Evolutionary conservation across 495 filamentous ascomycete species (phyloP).

Genomic region (Lichina pygmaea): DNA sequence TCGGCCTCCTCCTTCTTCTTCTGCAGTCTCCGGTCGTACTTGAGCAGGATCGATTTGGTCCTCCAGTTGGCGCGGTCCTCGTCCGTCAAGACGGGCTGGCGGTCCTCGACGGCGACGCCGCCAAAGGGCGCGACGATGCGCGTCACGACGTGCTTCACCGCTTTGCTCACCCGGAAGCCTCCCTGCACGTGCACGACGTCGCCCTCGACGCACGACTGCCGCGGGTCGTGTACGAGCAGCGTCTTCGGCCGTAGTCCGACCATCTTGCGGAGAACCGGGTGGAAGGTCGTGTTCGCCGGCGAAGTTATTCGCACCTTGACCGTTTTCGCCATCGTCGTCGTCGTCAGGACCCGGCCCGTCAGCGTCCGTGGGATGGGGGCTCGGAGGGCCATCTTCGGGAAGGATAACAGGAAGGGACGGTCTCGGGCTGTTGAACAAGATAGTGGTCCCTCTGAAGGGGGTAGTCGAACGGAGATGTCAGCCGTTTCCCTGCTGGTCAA

Average conservation of each 20-base stretch:
- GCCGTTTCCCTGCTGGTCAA: too few species aligned
- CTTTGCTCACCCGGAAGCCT: slow-evolving; percentile 32
- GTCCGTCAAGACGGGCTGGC: slow-evolving; percentile 34
- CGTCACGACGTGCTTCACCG: slow-evolving; percentile 52
- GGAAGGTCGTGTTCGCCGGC: neutral
- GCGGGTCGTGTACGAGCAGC: slow-evolving; percentile 47
- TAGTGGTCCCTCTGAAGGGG: too few species aligned
- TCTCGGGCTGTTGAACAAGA: too few species aligned
- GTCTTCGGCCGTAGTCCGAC: slow-evolving; percentile 3
- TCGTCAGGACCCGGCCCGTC: too few species aligned
- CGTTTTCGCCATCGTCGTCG: too few species aligned
- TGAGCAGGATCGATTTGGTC: slow-evolving; percentile 2
- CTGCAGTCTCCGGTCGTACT: slow-evolving; percentile 7
- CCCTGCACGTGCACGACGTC: slow-evolving; percentile 58
- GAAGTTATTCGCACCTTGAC: neutral
- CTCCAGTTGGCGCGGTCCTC: slow-evolving; percentile 16
- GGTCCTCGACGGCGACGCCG: slow-evolving; percentile 28
- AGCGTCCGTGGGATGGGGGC: too few species aligned
- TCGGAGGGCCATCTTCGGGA: too few species aligned
- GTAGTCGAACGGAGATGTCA: too few species aligned
- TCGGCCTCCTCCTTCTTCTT: slow-evolving; percentile 1
- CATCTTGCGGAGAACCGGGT: neutral
- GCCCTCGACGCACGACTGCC: slow-evolving; percentile 41
- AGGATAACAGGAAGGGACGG: too few species aligned
- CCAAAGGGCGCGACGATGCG: slow-evolving; percentile 44